Base-by-base conservation (phyloP, 495 filamentous ascomycete genomes). In the Podospora sp. region DNA sequence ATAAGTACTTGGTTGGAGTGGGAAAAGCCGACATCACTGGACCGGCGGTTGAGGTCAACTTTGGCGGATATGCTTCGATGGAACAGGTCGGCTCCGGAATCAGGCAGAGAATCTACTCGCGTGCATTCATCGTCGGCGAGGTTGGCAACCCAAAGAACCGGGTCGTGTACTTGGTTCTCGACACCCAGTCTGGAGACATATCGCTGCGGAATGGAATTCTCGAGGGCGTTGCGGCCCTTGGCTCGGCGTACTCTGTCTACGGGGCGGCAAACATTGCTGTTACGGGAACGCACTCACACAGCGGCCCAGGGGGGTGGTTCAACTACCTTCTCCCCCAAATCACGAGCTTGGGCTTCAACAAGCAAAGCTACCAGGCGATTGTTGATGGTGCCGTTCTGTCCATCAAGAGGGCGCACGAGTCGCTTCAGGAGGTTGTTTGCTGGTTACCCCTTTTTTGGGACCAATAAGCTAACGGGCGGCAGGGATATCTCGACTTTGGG, bases 301-400 rank as follows among this genome's bases (percentile, higher is more conserved):
- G 93, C 14, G 94, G 94, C 0, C 94, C 94, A 16, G 94, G 90
- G 2, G 94, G 92, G 22, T 99, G 93, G 94, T 83, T 96, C 68
- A 99, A 99, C 75, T 99, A 99, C 75, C 85, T 99, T 6, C 83
- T 99, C 22, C 94, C 95, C 11, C 95, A 97, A 76, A 91, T 99
- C 71, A 96, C 94, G 0, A 94, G 90, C 72, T 86, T 87, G 65
- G 94, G 94, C 0, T 97, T 99, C 69, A 86, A 96, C 77, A 88
- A 87, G 70, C 93, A 96, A 76, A 93, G 91, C 69, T 97, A 95
- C 73, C 86, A 87, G 46, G 93, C 94, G 12, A 92, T 99, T 66
- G 92, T 99, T 1, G 90, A 97, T 67, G 95, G 95, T 0, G 88
- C 92, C 12, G 68, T 96, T 11, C 75, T 89, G 16, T 95, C 93